Conservation (phyloP, 75 land plant species). For the Larix kaempferi region DNA sequence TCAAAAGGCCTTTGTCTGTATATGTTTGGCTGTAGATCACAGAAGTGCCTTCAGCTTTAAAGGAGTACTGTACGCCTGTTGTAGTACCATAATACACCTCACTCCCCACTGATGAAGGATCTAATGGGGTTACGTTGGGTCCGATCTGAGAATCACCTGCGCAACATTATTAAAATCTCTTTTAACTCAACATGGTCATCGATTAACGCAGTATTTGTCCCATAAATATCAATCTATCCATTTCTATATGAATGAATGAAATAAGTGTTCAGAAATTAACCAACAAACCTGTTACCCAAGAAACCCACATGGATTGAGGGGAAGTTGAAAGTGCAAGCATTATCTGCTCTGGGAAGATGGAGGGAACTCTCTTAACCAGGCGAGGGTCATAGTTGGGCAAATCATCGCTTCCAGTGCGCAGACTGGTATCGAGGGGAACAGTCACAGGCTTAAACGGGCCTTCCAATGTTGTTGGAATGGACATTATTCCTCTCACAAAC, state of each 20-base stretch:
- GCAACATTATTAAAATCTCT: neutral
- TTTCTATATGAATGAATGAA: too few species aligned
- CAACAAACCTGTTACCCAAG: slow-evolving; percentile 78
- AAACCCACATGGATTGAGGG: slow-evolving; percentile 80
- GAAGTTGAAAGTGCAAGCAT: slow-evolving; percentile 54
- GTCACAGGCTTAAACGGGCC: slow-evolving; percentile 87
- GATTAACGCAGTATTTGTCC: neutral
- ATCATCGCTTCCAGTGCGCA: slow-evolving; percentile 77
- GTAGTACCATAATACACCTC: slow-evolving; percentile 19
- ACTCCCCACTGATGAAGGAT: slow-evolving; percentile 20
- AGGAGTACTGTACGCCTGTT: slow-evolving; percentile 2
- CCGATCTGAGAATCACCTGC: slow-evolving; percentile 28
- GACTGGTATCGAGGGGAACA: slow-evolving; percentile 48
- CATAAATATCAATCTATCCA: too few species aligned
- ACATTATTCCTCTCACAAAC: neutral
- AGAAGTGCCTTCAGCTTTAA: slow-evolving; percentile 10
- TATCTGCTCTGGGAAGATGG: slow-evolving; percentile 80
- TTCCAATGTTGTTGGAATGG: slow-evolving; percentile 70
- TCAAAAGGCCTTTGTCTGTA: slow-evolving; percentile 21
- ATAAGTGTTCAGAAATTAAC: too few species aligned
- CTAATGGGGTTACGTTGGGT: slow-evolving; percentile 20
- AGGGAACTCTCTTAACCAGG: slow-evolving; percentile 51
- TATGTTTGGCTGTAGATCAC: slow-evolving; percentile 30
- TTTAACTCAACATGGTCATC: neutral
- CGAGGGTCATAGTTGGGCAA: slow-evolving; percentile 68